Evolutionary conservation across 768 basidiomycete genomes (phyloP).

Genomic region (Pseudohyphozyma bogoriensis): DNA sequence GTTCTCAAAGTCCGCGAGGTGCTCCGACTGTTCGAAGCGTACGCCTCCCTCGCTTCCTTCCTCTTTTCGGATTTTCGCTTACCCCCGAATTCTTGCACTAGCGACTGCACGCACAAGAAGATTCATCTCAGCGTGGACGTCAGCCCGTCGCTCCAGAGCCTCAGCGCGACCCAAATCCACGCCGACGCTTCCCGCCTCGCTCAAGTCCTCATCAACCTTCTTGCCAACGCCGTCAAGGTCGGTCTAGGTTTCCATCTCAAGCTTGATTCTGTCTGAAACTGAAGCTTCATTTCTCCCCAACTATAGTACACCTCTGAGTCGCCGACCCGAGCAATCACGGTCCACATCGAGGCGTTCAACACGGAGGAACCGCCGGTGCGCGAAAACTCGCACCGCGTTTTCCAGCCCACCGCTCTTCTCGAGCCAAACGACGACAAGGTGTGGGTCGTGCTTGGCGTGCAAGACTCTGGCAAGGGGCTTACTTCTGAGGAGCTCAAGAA

Average conservation of each 20-base stretch:
- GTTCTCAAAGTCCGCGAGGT: constrained; percentile 10
- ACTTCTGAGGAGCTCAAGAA: constrained; percentile 10
- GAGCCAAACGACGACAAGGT: not conserved
- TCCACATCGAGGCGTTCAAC: constrained; percentile 10
- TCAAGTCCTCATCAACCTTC: constrained; percentile 21
- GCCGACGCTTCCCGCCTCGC: constrained; percentile 8
- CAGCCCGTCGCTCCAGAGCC: not conserved
- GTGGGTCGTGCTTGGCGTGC: not conserved
- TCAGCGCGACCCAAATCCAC: constrained; percentile 4
- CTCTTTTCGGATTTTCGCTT: not conserved
- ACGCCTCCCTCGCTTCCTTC: not conserved
- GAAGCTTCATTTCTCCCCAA: not conserved
- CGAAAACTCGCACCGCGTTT: not conserved
- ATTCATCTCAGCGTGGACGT: constrained; percentile 10
- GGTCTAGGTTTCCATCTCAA: not conserved
- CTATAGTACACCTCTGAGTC: constrained; percentile 15
- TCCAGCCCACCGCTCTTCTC: not conserved
- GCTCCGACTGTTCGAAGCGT: constrained; percentile 16
- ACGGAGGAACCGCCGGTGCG: not conserved
- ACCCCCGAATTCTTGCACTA: not conserved
- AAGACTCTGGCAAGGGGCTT: constrained; percentile 14
- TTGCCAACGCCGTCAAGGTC: constrained; percentile 9
- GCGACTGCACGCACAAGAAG: constrained; percentile 17
- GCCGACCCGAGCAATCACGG: constrained; percentile 1
- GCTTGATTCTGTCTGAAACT: not conserved